Conservation (phyloP, 2,329 filamentous ascomycete species). For the Fusarium sp. region DNA sequence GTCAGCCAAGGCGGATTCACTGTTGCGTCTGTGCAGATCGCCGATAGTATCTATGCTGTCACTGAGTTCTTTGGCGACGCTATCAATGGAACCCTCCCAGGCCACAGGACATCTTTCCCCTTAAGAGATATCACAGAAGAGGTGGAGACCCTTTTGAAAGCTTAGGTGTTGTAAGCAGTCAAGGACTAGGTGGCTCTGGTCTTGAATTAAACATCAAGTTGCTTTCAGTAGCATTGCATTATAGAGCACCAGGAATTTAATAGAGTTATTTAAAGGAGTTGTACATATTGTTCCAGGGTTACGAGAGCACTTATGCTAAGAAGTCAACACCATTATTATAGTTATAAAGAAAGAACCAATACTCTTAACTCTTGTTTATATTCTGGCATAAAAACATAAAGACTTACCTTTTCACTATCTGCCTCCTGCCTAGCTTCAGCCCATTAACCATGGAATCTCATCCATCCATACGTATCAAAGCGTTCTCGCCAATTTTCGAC, state of each 20-base stretch:
- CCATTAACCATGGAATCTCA: neutral
- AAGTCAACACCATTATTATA: no score
- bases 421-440: neutral
- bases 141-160: neutral
- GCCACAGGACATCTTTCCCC: constrained; percentile 2
- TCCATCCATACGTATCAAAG: neutral
- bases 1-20: constrained; percentile 14
- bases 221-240: accelerated
- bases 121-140: constrained; percentile 7
- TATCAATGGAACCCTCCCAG: neutral
- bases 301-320: accelerated
- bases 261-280: accelerated
- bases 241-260: neutral
- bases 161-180: neutral
- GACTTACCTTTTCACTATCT: accelerated
- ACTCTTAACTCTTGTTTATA: no score
- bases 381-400: accelerated
- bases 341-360: accelerated
- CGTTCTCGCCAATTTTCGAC: accelerated
- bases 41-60: constrained; percentile 4
- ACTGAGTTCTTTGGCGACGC: constrained; percentile 9
- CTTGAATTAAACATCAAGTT: neutral
- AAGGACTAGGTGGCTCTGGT: neutral
- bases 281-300: accelerated
- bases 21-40: constrained; percentile 22